These are phyloP conservation scores for Penicillium paxilli DNA, from an alignment of 495 filamentous ascomycete species.

Conservation along the genomic window DNA sequence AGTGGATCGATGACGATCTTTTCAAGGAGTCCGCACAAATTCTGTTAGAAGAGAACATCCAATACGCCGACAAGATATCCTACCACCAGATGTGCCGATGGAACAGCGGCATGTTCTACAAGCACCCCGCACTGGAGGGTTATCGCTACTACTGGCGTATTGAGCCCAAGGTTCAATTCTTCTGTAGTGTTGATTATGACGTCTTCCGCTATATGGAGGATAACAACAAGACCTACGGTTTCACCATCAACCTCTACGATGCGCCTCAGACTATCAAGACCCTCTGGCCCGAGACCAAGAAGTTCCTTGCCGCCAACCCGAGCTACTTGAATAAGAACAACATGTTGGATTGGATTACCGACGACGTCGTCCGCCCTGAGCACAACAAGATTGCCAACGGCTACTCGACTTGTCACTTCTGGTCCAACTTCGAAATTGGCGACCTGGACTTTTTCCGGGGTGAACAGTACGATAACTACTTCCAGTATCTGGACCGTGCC, in stretches of 20 bases:
- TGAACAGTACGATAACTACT: conserved; percentile 90
- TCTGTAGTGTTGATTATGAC: conserved; percentile 98
- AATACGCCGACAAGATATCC: conserved; percentile 83
- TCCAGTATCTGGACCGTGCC: conserved; percentile 89
- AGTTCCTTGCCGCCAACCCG: conserved; percentile 84
- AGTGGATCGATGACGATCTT: conserved; percentile 87
- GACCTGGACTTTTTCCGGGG: conserved; percentile 95
- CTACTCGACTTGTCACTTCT: conserved; percentile 99
- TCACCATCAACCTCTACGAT: conserved; percentile 98
- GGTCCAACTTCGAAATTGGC: conserved; percentile 98
- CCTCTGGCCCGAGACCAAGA: conserved; percentile 92
- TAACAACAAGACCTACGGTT: conserved; percentile 97
- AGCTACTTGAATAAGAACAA: conserved; percentile 80
- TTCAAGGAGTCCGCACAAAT: conserved; percentile 82
- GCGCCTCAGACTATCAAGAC: conserved; percentile 78
- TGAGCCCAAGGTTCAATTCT: conserved; percentile 98
- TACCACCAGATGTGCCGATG: conserved; percentile 99
- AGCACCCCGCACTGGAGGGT: conserved; percentile 82
- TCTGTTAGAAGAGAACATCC: conserved; percentile 79
- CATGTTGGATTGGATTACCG: conserved; percentile 83
- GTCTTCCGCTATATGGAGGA: conserved; percentile 98
- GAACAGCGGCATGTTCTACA: conserved; percentile 98
- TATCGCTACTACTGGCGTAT: conserved; percentile 98
- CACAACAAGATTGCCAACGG: conserved; percentile 80
- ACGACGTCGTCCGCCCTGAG: conserved; percentile 72